A percentile compares a stretch with the other conserved stretches of the same genome.
Evolutionary conservation across 2,329 filamentous ascomycete genomes (phyloP).

Genomic region (Apiospora phragmitis): DNA sequence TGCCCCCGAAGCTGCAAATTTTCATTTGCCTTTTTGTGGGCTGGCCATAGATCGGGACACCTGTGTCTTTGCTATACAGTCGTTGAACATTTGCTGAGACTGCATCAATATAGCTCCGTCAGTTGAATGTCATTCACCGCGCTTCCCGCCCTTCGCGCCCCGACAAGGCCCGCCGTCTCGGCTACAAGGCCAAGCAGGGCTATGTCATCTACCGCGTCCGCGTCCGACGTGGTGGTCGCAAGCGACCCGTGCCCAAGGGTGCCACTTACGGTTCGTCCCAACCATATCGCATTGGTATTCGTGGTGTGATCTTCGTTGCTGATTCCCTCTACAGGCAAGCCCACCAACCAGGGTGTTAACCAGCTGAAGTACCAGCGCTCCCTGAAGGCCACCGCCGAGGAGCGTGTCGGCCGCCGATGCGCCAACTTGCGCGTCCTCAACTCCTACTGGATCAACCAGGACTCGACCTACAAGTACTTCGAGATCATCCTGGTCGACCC

Average conservation of each 20-base stretch:
- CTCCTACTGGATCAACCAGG: constrained; percentile 99
- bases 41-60: neutral
- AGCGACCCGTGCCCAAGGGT: constrained; percentile 95
- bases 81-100: constrained; percentile 99
- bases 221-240: constrained; percentile 97
- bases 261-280: constrained; percentile 86
- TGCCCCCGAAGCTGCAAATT: neutral
- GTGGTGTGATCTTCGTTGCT: constrained; percentile 16
- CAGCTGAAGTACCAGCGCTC: constrained; percentile 99
- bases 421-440: constrained; percentile 99
- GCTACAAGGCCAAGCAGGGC: constrained; percentile 99
- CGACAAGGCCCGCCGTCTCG: constrained; percentile 99
- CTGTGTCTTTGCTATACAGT: constrained; percentile 82
- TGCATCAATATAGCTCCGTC: constrained; percentile 99
- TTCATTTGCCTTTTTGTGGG: neutral
- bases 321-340: constrained; percentile 72
- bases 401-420: constrained; percentile 99
- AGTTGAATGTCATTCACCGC: constrained; percentile 99
- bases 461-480: constrained; percentile 99
- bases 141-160: constrained; percentile 96
- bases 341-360: constrained; percentile 99
- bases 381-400: constrained; percentile 95
- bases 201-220: constrained; percentile 99
- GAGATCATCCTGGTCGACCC: constrained; percentile 99
- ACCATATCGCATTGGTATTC: neutral